Conservation (phyloP, 2,329 filamentous ascomycete genomes). For the Cercospora sp. region DNA sequence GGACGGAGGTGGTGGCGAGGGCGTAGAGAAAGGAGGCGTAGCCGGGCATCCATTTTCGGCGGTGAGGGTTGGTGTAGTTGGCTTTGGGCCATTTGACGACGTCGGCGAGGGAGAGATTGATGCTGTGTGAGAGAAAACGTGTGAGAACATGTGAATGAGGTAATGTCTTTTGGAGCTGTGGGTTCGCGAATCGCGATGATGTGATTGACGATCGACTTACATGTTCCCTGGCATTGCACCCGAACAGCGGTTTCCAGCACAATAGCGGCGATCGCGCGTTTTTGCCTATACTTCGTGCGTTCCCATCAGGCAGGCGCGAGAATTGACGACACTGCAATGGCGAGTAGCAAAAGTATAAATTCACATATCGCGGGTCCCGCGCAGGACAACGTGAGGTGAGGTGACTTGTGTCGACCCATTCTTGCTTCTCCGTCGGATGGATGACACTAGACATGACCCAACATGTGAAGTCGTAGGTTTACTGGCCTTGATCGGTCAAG, state of each 20-base stretch:
- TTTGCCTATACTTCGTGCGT: background rate
- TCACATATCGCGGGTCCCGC: background rate
- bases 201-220: background rate
- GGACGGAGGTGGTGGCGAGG: conserved; percentile 32
- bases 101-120: conserved; percentile 12
- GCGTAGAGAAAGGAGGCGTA: conserved; percentile 34
- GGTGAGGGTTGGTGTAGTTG: conserved; percentile 33
- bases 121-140: background rate
- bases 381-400: background rate
- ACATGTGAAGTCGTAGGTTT: conserved; percentile 2
- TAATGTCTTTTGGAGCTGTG: background rate
- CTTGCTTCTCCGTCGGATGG: background rate
- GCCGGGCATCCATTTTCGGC: conserved; percentile 36
- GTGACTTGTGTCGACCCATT: background rate
- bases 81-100: conserved; percentile 22
- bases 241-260: background rate
- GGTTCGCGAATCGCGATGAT: background rate
- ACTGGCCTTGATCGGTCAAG: background rate
- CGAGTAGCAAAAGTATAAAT: background rate
- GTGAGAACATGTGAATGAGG: background rate
- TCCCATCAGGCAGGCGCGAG: background rate
- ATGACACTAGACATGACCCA: background rate
- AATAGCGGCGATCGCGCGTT: background rate
- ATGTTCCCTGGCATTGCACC: conserved; percentile 17
- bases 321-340: background rate